Evolutionary conservation across 768 basidiomycete genomes (phyloP).

Genomic region (Agaricus subrufescens): DNA sequence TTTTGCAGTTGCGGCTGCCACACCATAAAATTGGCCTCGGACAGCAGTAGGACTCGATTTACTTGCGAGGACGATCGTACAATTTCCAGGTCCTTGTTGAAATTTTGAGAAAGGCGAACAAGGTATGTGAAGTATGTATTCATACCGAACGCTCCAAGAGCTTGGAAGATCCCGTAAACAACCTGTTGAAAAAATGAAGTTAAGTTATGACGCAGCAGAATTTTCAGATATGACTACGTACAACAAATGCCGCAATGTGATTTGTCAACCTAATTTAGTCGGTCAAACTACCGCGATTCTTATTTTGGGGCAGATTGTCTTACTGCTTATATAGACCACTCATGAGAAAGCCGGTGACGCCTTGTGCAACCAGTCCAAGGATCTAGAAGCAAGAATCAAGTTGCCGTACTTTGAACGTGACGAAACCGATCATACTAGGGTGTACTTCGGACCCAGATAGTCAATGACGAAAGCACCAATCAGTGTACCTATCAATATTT

Average conservation of each 20-base stretch:
- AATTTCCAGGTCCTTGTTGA: constrained; percentile 71
- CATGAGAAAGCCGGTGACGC: constrained; percentile 84
- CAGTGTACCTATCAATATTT: constrained; percentile 51
- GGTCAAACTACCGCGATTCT: not conserved
- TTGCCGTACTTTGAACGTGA: not conserved
- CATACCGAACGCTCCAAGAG: constrained; percentile 80
- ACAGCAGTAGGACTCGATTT: constrained; percentile 85
- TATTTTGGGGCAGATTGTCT: constrained; percentile 11
- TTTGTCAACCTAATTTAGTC: constrained; percentile 39
- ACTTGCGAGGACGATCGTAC: constrained; percentile 76
- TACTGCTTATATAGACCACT: constrained; percentile 68
- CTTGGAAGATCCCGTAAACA: constrained; percentile 87
- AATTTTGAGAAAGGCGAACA: not conserved
- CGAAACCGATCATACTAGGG: constrained; percentile 46
- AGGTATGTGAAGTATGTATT: not conserved
- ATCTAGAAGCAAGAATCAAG: constrained; percentile 40
- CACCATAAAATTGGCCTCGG: constrained; percentile 82
- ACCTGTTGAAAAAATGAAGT: constrained; percentile 34
- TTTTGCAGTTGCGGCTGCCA: constrained; percentile 84
- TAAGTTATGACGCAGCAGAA: too few species aligned
- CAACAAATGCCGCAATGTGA: constrained; percentile 73
- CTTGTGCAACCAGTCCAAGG: constrained; percentile 59
- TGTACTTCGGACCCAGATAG: constrained; percentile 67
- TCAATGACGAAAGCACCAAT: constrained; percentile 75
- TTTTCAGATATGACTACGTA: constrained; percentile 23